Base-by-base conservation (phyloP, 2,329 filamentous ascomycete species). In the Lachnellula cervina region DNA sequence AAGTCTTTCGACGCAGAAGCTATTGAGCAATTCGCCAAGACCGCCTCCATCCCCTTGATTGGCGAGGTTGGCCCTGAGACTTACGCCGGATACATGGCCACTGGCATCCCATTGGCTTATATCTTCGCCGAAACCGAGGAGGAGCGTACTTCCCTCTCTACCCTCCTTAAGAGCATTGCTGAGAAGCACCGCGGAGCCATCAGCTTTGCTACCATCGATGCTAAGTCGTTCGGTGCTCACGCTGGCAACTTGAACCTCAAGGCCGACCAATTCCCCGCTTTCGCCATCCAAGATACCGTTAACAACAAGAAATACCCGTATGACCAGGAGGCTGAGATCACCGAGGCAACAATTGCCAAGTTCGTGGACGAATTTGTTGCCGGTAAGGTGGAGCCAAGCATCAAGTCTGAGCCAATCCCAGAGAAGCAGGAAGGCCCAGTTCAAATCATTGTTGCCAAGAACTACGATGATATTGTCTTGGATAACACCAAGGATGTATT, bases 261-360 rank as follows among this genome's bases (percentile, higher is more conserved):
- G 77, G 83, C 89, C 60, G 89, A 93, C 79, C 88, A 90, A 75
- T 99, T 95, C 87, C 94, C 94, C 59, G 87, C 93, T 59, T 99
- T 99, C 76, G 94, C 92, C 70, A 97, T 99, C 73, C 94, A 99
- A 78, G 90, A 97, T 72, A 90, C 87, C 53, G 80, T 82, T 73
- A 96, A 96, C 84, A 97, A 97, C 83, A 84, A 89, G 77, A 99
- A 99, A 81, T 99, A 88, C 81, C 94, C 94, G 70, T 97, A 85
- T 72, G 89, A 94, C 75, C 88, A 93, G 76, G 83, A 86, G 65
- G 84, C 87, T 77, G 83, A 89, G 74, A 83, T 99, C 68, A 82
- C 87, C 72, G 59, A 58, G 13, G 79, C 81, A 43, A 77, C 81
- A 63, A 87, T 99, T 69, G 82, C 81, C 73, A 77, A 84, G 66